A percentile compares a stretch with the other conserved stretches of the same genome.
Evolutionary conservation across 2,329 filamentous ascomycete genomes (phyloP).

Genomic region (Aureobasidium melanogenum): DNA sequence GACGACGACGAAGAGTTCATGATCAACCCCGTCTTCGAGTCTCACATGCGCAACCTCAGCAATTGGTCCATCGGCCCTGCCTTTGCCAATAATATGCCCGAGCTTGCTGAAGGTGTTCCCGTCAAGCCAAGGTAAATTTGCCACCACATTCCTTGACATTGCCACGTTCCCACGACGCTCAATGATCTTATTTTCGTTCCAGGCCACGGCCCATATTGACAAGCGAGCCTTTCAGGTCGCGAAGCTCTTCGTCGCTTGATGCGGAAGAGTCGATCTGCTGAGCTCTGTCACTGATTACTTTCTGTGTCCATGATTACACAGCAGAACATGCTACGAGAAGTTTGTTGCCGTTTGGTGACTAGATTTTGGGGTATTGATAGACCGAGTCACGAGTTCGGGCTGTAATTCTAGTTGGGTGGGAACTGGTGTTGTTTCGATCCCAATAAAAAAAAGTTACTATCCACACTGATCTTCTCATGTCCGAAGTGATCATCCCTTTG

Average conservation of each 20-base stretch:
- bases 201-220: neutral
- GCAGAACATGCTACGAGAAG: neutral
- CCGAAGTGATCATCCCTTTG: neutral
- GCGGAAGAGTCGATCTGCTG: neutral
- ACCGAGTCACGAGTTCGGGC: neutral
- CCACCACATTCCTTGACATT: neutral
- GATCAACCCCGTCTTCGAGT: constrained; percentile 81
- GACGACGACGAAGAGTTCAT: constrained; percentile 51
- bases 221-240: neutral
- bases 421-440: neutral
- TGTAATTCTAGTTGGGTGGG: neutral
- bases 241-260: neutral
- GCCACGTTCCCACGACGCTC: neutral
- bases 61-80: constrained; percentile 63
- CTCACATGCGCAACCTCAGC: constrained; percentile 62
- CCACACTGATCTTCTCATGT: too few species aligned
- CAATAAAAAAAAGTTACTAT: neutral
- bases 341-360: neutral
- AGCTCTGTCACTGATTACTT: neutral
- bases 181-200: neutral
- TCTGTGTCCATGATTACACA: neutral
- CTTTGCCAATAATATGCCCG: constrained; percentile 23
- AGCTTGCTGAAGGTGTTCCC: constrained; percentile 23
- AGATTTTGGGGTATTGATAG: neutral
- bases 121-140: constrained; percentile 17